A percentile compares a stretch with the other conserved stretches of the same genome.
phyloP scores from a whole-genome alignment of 2,329 filamentous ascomycete genomes.

The Calonectria pseudoreteaudii region DNA sequence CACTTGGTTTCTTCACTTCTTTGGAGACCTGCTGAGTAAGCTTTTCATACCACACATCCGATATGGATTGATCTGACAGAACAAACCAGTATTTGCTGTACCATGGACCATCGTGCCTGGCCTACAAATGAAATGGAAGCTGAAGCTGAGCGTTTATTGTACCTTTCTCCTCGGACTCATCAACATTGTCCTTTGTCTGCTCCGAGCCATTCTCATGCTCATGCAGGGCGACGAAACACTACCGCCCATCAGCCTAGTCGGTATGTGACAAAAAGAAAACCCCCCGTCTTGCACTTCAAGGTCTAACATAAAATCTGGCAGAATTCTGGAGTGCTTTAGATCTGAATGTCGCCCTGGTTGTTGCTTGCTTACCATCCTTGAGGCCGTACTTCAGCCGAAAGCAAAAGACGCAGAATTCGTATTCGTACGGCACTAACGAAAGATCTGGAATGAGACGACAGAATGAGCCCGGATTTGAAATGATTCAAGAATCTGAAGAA shows the following conservation, averaged over 20 bases:
- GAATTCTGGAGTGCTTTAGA: constrained; percentile 37
- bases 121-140: background rate
- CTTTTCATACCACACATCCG: background rate
- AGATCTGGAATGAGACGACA: background rate
- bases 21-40: constrained; percentile 5
- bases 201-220: constrained; percentile 32
- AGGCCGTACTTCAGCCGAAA: constrained; percentile 30
- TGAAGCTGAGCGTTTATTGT: constrained; percentile 9
- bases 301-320: background rate
- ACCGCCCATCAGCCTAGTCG: constrained; percentile 34
- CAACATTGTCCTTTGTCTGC: constrained; percentile 34
- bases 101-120: constrained; percentile 13
- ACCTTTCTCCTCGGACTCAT: constrained; percentile 34
- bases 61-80: background rate
- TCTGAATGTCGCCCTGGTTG: constrained; percentile 29
- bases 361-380: constrained; percentile 37
- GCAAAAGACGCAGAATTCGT: background rate
- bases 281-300: accelerated
- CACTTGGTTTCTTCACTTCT: background rate
- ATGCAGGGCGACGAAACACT: background rate
- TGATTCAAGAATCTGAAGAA: background rate
- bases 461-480: background rate
- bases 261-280: background rate
- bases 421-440: background rate
- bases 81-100: background rate